Conservation (phyloP, 352 stramenopile genomes). For the Peronospora belbahrii region DNA sequence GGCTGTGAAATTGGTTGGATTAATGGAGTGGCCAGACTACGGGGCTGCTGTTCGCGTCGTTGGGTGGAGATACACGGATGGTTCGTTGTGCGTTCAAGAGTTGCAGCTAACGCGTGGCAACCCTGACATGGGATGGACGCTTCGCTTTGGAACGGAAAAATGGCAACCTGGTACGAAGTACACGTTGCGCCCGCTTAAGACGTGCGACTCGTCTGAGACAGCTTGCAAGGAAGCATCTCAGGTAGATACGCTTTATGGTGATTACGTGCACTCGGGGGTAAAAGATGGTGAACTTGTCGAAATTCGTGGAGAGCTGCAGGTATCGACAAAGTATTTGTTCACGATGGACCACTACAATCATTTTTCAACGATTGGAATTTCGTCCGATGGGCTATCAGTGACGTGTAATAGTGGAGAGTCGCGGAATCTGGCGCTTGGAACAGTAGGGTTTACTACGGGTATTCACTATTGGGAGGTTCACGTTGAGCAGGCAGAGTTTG, state of each 20-base stretch:
- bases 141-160: conserved; percentile 80
- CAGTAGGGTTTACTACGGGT: conserved; percentile 82
- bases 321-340: conserved; percentile 76
- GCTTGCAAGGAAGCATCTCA: conserved; percentile 3
- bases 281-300: conserved; percentile 58
- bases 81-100: conserved; percentile 66
- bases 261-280: conserved; percentile 47
- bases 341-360: conserved; percentile 76
- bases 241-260: conserved; percentile 38
- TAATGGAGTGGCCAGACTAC: conserved; percentile 84
- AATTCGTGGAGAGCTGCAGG: conserved; percentile 50
- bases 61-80: conserved; percentile 48
- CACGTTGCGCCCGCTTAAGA: conserved; percentile 29
- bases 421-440: conserved; percentile 75
- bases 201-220: conserved; percentile 3
- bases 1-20: conserved; percentile 40
- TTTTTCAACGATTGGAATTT: conserved; percentile 73
- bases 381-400: conserved; percentile 67
- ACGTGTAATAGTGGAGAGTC: conserved; percentile 82
- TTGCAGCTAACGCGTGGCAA: conserved; percentile 74
- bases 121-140: conserved; percentile 79
- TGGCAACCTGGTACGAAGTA: conserved; percentile 87
- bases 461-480: conserved; percentile 98
- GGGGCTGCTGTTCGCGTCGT: conserved; percentile 61
- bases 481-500: conserved; percentile 94